Evolutionary conservation across 345 rosid genomes (phyloP), one percentile per base, ranked within the genome.

Genomic region (Gossypium longicalyx): DNA sequence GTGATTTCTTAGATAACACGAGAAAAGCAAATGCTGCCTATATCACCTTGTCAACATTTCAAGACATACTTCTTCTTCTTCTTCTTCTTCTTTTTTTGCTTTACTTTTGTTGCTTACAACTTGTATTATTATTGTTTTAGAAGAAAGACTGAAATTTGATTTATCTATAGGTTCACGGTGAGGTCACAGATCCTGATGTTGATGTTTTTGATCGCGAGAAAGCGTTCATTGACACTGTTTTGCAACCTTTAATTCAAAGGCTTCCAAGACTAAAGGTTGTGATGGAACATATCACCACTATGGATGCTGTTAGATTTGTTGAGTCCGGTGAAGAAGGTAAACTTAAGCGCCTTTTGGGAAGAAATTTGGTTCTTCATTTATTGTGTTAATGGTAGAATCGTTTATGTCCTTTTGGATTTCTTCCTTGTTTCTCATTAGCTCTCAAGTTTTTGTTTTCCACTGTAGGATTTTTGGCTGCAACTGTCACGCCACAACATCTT

Each of bases 401-500:
- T 45, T 12, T 47, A 3, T 38, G 19, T 38, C 58, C n/a, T 73
- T 16, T 58, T 4, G 7, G 15, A 23, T n/a, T 69, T 43, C 38
- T 57, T 58, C 17, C 54, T 49, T 51, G 20, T 72, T 44, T 67
- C 71, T 64, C 47, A 38, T 53, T 11, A 51, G 11, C 64, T 79
- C 59, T 65, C 71, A 45, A 62, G 22, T 73, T 17, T 43, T 29
- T 64, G 22, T 58, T 29, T 61, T 23, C 69, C 66, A 27, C 79
- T 27, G 9, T 70, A 95, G 99, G 96, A 23, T 77, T 4, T 78
- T 85, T 93, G 43, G 96, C 94, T 20, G 99, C 97, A 68, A 95
- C 98, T 64, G 97, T 95, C 75, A 91, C 97, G 20, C 99, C 98
- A 22, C 99, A 93, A 64, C 99, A 95, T 84, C 94, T 93, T 77